Evolutionary conservation across 2,329 filamentous ascomycete species (phyloP).

Genomic region (Ceratocystis colombiana): DNA sequence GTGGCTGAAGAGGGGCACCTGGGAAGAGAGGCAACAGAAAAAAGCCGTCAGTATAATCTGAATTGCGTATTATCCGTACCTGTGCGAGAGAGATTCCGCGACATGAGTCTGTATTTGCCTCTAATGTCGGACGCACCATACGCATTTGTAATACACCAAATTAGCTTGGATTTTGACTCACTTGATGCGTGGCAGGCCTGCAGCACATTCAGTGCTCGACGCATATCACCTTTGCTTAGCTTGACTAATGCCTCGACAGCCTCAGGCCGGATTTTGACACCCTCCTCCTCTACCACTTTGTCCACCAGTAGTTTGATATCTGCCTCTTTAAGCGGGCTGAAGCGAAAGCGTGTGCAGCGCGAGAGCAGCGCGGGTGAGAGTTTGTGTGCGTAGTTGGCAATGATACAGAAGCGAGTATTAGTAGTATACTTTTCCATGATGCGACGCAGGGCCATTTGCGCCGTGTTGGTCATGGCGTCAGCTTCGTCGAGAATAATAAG

Average conservation of each 20-base stretch:
- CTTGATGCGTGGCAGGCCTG: conserved; percentile 95
- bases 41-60: conserved; percentile 10
- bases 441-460: conserved; percentile 89
- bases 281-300: conserved; percentile 78
- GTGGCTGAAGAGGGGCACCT: conserved; percentile 59
- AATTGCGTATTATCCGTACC: neutral
- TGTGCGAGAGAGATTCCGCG: neutral
- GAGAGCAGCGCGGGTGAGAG: conserved; percentile 86
- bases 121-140: too few species aligned
- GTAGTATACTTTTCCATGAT: conserved; percentile 99
- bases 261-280: conserved; percentile 69
- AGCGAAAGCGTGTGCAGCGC: conserved; percentile 86
- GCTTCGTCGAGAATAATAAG: conserved; percentile 96
- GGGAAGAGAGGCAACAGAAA: neutral
- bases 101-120: neutral
- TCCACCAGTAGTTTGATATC: conserved; percentile 83
- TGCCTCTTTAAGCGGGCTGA: conserved; percentile 79
- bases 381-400: conserved; percentile 98
- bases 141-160: neutral
- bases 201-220: conserved; percentile 83
- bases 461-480: conserved; percentile 98
- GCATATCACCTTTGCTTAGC: conserved; percentile 92
- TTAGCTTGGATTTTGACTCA: conserved; percentile 35
- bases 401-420: conserved; percentile 96
- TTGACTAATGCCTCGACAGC: conserved; percentile 75